phyloP scores from a whole-genome alignment of 495 filamentous ascomycete genomes.

The Tuber calosporum region DNA sequence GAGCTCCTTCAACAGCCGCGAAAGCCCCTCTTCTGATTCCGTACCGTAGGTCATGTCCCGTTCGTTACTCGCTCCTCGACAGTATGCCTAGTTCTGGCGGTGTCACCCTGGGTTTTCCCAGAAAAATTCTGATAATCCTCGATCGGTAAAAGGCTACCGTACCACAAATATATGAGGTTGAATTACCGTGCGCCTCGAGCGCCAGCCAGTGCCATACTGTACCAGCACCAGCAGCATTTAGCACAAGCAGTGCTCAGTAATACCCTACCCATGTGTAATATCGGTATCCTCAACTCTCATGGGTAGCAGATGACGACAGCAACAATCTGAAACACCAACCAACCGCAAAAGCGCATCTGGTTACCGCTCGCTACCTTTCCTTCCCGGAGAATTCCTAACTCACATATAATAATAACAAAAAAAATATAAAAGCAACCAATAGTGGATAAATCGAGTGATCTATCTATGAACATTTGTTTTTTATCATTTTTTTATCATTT shows the following conservation, averaged over 20 bases:
- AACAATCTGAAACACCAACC: constrained; percentile 33
- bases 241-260: constrained; percentile 1
- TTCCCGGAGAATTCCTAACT: not conserved
- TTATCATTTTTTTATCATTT: constrained; percentile 6
- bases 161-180: not conserved
- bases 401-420: not conserved
- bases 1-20: not conserved
- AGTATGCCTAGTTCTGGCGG: too few relatives aligned
- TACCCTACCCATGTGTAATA: not conserved
- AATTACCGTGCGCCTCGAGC: not conserved
- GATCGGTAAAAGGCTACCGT: not conserved
- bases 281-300: not conserved
- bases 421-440: constrained; percentile 10
- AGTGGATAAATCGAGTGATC: constrained; percentile 23
- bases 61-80: constrained; percentile 1
- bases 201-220: not conserved
- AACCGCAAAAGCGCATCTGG: not conserved
- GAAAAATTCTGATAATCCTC: too few relatives aligned
- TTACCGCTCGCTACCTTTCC: not conserved
- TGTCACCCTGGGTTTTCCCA: too few relatives aligned
- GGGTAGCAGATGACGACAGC: constrained; percentile 29
- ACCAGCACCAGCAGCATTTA: not conserved
- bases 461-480: constrained; percentile 10
- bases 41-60: not conserved
- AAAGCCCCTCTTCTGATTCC: not conserved